Conservation (phyloP, 2,329 filamentous ascomycete genomes). For the Claviceps arundinis region DNA sequence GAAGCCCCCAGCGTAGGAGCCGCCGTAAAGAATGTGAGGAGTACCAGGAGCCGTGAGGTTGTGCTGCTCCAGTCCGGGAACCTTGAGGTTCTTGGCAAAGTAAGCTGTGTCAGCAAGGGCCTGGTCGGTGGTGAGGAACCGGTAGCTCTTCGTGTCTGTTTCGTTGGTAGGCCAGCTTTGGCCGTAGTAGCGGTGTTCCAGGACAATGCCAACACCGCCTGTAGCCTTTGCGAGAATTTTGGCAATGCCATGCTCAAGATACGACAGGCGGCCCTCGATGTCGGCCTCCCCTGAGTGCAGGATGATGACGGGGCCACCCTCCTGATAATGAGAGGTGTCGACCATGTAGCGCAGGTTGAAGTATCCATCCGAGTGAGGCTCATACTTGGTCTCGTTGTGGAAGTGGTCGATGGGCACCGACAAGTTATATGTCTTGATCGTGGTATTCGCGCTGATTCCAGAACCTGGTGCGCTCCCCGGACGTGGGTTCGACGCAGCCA, state of each 20-base stretch:
- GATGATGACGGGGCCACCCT: conserved; percentile 70
- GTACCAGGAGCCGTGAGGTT: conserved; percentile 52
- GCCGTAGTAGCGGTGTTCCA: conserved; percentile 85
- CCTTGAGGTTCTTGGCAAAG: conserved; percentile 61
- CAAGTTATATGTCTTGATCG: conserved; percentile 17
- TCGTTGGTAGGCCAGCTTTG: conserved; percentile 55
- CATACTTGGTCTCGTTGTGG: conserved; percentile 65
- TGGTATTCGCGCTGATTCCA: not conserved
- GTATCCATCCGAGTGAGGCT: conserved; percentile 55
- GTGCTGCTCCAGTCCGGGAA: conserved; percentile 53
- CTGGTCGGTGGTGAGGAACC: conserved; percentile 76
- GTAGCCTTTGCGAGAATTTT: conserved; percentile 57
- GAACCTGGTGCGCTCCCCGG: not conserved
- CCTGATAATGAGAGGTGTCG: conserved; percentile 60
- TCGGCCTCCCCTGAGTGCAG: conserved; percentile 59
- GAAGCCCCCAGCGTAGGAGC: conserved; percentile 71
- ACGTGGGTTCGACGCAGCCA: not conserved
- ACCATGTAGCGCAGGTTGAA: conserved; percentile 76
- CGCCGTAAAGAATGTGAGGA: conserved; percentile 70
- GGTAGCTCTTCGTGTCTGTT: conserved; percentile 53
- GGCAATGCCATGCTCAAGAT: conserved; percentile 65
- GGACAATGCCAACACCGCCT: conserved; percentile 61
- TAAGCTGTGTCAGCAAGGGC: conserved; percentile 69
- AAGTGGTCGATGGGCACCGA: conserved; percentile 62
- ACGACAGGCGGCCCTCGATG: conserved; percentile 50